Base-by-base conservation (phyloP, 2,329 filamentous ascomycete genomes). In the Ascosphaera pollenicola region DNA sequence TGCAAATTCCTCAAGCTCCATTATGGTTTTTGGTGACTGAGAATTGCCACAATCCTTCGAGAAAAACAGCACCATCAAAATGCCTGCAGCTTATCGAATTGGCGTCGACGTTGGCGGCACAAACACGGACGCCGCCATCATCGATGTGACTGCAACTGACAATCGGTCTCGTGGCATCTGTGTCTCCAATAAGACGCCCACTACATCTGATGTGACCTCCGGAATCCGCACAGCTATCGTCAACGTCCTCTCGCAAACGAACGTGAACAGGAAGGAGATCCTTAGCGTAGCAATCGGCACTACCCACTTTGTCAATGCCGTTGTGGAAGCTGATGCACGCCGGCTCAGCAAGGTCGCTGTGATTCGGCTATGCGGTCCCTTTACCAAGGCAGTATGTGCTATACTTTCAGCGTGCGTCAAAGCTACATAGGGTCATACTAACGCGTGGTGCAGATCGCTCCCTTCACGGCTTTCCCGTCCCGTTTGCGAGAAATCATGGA, bases 221-320 rank as follows among this genome's bases (percentile, higher is more conserved):
- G 66, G 65, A 16, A 65, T 69, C 19, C 56, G 62, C 43, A 47
- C 49, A 8, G 62, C 63, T n/a, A 63, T 68, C 41, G 46, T 53
- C 8, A 55, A 57, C 8, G 58, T 68, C 0, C 47, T 69, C 3
- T 43, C 44, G 3, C 52, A 54, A 18, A 59, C 62, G 1, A 43
- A 48, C 0, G 49, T 64, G 36, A 53, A 60, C 21, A 51, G 57
- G 35, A 45, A 44, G 17, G 53, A 55, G 11, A 57, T 69, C 3
- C 47, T 61, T 31, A 63, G 60, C 28, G 62, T 69, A 10, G 63
- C 62, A 2, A 64, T 69, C 43, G 65, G 66, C 18, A 66, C 63
- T 2, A 49, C 48, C 15, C 37, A 63, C 61, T 66, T 66, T 43
- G 60, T 66, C 46, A 66, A 66, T 47, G 63, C 64, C 0, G 54